Conservation (phyloP, 768 basidiomycete genomes). For the Mycena metata region DNA sequence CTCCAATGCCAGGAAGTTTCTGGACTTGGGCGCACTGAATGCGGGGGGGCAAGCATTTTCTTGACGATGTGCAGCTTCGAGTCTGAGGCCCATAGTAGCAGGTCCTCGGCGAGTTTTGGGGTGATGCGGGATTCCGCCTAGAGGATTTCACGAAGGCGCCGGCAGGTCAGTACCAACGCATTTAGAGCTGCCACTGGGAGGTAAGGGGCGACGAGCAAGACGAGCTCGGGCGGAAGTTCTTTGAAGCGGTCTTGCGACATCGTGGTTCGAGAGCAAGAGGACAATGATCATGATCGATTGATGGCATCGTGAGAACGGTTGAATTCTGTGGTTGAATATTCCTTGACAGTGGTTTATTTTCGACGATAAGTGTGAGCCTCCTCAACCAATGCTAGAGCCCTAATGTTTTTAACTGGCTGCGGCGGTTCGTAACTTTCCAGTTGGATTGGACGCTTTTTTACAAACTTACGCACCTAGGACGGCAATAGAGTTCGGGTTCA, state of each 20-base stretch:
- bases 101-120: neutral
- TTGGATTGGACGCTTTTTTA: too few relatives aligned
- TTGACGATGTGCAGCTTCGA: slow-evolving; percentile 19
- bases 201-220: neutral
- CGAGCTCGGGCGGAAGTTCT: slow-evolving; percentile 23
- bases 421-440: too few relatives aligned
- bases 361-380: too few relatives aligned
- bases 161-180: slow-evolving; percentile 1
- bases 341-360: too few relatives aligned
- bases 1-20: neutral
- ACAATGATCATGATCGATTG: too few relatives aligned
- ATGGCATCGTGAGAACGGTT: too few relatives aligned
- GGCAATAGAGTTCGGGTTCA: slow-evolving; percentile 8
- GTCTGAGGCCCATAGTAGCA: slow-evolving; percentile 8
- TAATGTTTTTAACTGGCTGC: too few relatives aligned
- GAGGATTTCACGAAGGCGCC: slow-evolving; percentile 21
- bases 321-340: too few relatives aligned
- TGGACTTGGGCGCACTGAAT: neutral
- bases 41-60: slow-evolving; percentile 16
- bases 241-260: slow-evolving; percentile 1
- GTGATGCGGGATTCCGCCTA: slow-evolving; percentile 25
- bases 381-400: too few relatives aligned
- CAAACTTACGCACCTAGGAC: slow-evolving; percentile 71
- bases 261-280: neutral
- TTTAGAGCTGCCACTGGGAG: slow-evolving; percentile 2